Evolutionary conservation across 31 red algal species (phyloP), one percentile per base, ranked within the genome.

Genomic region (Odonthalia washingtoniensis): DNA sequence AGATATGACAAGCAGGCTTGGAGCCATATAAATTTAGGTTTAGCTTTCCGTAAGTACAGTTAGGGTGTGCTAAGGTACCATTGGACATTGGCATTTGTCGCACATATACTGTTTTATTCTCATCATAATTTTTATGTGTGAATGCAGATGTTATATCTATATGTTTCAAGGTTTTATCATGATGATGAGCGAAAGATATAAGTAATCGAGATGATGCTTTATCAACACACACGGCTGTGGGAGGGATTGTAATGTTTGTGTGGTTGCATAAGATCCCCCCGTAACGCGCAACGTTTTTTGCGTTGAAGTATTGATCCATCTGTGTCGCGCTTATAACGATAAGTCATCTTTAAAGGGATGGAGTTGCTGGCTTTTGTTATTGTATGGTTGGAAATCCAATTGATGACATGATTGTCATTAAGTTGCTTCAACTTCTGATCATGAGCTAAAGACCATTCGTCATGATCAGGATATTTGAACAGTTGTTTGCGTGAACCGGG

Each of bases 221-320:
- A 6, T 84, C 3, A 18, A 64, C 49, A 3, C 43, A 35, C 41
- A 75, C 45, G 2, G 68, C 68, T 21, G 83, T 1, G 52, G 70
- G 74, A 36, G 14, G 70, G 41, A 41, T 87, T 30, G 37, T 61
- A 76, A 31, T 87, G 18, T 27, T 3, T 3, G 33, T 87, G 5
- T 12, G 70, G 83, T 18, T 35, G 46, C 83, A 87, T 77, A 33
- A 12, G 70, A 37, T 87, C 83, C 2, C 70, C 83, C 64, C 70
- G 27, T 40, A 87, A 17, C 2, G 83, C 16, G 26, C 38, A 87
- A 37, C 83, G 49, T 12, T 60, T 39, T 24, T 84, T 45, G 0
- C 37, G 33, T 30, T 32, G 63, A 21, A 45, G 18, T 44, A 72
- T 41, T n/a, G n/a, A n/a, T n/a, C n/a, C 2, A 14, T 2, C 9